phyloP scores from a whole-genome alignment of 106 monocot genomes.

The Triglochin maritima region DNA sequence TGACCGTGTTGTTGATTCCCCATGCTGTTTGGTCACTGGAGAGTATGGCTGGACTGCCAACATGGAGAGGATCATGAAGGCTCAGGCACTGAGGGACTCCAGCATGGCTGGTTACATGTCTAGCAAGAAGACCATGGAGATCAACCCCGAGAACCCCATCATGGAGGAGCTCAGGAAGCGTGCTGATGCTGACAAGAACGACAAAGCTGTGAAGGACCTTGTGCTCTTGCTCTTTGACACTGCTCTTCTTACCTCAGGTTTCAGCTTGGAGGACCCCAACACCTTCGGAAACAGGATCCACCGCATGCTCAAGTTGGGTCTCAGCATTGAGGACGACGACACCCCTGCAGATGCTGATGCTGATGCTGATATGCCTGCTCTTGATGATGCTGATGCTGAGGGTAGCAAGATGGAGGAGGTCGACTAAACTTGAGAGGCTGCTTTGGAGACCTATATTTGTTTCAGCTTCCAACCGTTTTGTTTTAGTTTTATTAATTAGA shows the following conservation, averaged over 20 bases:
- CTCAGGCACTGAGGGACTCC: conserved; percentile 18
- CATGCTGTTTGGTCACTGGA: conserved; percentile 22
- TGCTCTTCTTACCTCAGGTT: conserved; percentile 25
- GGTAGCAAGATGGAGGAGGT: conserved; percentile 38
- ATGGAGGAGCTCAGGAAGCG: conserved; percentile 31
- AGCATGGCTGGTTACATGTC: conserved; percentile 29
- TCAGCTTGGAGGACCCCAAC: conserved; percentile 28
- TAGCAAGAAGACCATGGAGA: conserved; percentile 39
- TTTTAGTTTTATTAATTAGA: neutral
- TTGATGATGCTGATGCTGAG: conserved; percentile 20
- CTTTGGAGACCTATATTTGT: neutral
- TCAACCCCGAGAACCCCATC: conserved; percentile 34
- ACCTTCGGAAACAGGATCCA: conserved; percentile 34
- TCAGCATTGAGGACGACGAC: conserved; percentile 31
- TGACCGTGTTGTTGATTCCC: conserved; percentile 15
- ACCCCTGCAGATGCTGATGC: neutral
- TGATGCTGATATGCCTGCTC: conserved; percentile 15
- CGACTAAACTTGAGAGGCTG: conserved; percentile 2
- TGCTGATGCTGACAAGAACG: conserved; percentile 28
- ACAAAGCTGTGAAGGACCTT: conserved; percentile 29
- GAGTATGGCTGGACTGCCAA: conserved; percentile 26
- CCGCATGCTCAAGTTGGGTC: conserved; percentile 27
- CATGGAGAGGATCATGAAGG: conserved; percentile 28
- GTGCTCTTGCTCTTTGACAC: conserved; percentile 24
- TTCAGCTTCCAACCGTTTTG: conserved; percentile 4